Percentiles rank a stretch among this genome's conserved stretches.
These are phyloP conservation scores for Albophoma yamanashiensis DNA, from an alignment of 2,329 filamentous ascomycete genomes.

Conservation along the genomic window DNA sequence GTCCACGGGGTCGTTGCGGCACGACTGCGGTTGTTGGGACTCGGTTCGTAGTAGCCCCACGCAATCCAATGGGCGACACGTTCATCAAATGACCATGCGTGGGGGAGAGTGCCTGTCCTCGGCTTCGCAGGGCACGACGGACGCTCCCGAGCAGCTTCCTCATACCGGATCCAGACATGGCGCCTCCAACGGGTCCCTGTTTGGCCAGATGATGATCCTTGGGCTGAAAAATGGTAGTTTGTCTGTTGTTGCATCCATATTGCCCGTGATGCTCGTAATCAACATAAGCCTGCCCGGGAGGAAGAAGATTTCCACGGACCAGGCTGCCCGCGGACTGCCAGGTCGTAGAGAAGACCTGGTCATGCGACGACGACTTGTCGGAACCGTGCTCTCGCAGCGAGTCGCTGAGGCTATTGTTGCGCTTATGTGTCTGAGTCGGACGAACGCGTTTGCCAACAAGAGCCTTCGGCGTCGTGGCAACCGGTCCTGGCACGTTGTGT, in stretches of 20 bases:
- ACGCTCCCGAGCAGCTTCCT: conserved; percentile 81
- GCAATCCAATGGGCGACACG: conserved; percentile 36
- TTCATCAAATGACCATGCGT: conserved; percentile 37
- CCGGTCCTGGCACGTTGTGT: conserved; percentile 34
- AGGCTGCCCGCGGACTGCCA: conserved; percentile 70
- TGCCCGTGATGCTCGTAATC: conserved; percentile 48
- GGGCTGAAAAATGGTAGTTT: conserved; percentile 43
- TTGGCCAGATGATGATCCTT: conserved; percentile 29
- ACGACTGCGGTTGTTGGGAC: conserved; percentile 50
- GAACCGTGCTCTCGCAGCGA: conserved; percentile 60
- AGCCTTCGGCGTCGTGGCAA: conserved; percentile 48
- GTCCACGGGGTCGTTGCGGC: conserved; percentile 38
- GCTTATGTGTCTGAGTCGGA: conserved; percentile 56
- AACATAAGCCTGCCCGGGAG: conserved; percentile 73
- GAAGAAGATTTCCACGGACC: conserved; percentile 75
- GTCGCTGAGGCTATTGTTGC: conserved; percentile 80
- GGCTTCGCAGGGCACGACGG: conserved; percentile 65
- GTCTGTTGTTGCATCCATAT: conserved; percentile 30
- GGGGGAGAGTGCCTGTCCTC: conserved; percentile 31
- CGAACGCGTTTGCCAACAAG: conserved; percentile 49
- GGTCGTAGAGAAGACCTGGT: conserved; percentile 47
- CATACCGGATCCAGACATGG: conserved; percentile 64
- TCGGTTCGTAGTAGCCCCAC: conserved; percentile 45
- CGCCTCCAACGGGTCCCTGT: conserved; percentile 38
- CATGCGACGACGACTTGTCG: conserved; percentile 40